Evolutionary conservation across 306 rosid species (phyloP).

Genomic region (Vigna mungo): DNA sequence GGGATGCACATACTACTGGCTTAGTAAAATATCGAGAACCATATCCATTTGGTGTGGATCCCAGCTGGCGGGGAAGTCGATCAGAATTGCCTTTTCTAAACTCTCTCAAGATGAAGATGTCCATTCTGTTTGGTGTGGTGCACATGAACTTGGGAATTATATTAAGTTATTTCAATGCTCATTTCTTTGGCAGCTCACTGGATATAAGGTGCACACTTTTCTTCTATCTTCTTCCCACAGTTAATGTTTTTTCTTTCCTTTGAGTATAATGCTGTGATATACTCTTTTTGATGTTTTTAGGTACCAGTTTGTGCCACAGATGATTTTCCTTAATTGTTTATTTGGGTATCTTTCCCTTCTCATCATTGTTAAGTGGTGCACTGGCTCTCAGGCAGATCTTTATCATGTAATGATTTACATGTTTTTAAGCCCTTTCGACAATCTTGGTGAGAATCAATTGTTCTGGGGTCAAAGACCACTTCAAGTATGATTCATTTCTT

Average conservation of each 20-base stretch:
- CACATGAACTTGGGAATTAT: constrained; percentile 92
- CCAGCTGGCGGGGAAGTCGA: constrained; percentile 98
- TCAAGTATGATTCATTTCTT: constrained; percentile 66
- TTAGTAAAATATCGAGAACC: constrained; percentile 72
- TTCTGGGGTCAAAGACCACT: constrained; percentile 95
- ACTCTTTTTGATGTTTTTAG: constrained; percentile 53
- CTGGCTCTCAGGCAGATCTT: constrained; percentile 51
- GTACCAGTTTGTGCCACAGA: constrained; percentile 93
- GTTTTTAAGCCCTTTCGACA: constrained; percentile 89
- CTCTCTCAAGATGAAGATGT: constrained; percentile 94
- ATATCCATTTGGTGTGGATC: constrained; percentile 96
- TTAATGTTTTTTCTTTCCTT: constrained; percentile 30
- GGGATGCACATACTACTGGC: constrained; percentile 76
- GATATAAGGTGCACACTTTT: constrained; percentile 68
- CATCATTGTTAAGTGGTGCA: constrained; percentile 87
- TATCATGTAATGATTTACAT: constrained; percentile 96
- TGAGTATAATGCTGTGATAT: constrained; percentile 37
- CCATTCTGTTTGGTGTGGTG: constrained; percentile 79
- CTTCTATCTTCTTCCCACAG: constrained; percentile 20
- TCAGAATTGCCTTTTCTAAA: constrained; percentile 81
- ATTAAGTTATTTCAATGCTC: constrained; percentile 82
- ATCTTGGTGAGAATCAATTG: constrained; percentile 84
- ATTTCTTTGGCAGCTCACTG: constrained; percentile 68
- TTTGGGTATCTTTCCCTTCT: constrained; percentile 96
- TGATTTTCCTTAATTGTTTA: constrained; percentile 85